Evolutionary conservation across 2,329 filamentous ascomycete genomes (phyloP).

Genomic region (Scedosporium boydii): DNA sequence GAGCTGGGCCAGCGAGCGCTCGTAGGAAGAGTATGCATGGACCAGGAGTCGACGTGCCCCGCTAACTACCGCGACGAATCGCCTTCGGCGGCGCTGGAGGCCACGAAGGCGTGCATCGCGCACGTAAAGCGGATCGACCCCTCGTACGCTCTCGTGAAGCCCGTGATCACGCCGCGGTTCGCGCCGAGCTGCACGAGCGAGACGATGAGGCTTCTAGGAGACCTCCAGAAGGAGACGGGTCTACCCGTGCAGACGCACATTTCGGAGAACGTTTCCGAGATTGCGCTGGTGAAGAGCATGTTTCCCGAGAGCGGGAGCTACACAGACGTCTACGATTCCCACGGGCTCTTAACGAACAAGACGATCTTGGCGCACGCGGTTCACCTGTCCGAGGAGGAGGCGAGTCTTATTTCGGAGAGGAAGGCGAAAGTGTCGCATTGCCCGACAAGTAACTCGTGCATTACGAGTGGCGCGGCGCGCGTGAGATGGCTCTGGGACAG

Average conservation of each 20-base stretch:
- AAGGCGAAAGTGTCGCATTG: constrained; percentile 71
- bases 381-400: constrained; percentile 62
- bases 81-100: constrained; percentile 43
- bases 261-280: constrained; percentile 69
- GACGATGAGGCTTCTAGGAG: constrained; percentile 54
- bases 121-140: constrained; percentile 65
- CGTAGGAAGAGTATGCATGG: constrained; percentile 94
- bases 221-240: constrained; percentile 50
- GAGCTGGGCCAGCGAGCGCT: constrained; percentile 76
- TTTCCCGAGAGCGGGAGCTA: constrained; percentile 61
- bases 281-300: constrained; percentile 57
- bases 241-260: constrained; percentile 83
- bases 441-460: constrained; percentile 73
- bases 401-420: constrained; percentile 48
- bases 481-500: constrained; percentile 66
- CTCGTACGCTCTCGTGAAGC: constrained; percentile 52
- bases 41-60: constrained; percentile 55
- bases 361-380: constrained; percentile 84
- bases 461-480: constrained; percentile 69
- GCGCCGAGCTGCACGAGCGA: constrained; percentile 52
- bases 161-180: constrained; percentile 70
- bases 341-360: constrained; percentile 56
- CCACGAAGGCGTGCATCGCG: constrained; percentile 49
- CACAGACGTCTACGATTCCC: constrained; percentile 67
- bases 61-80: constrained; percentile 71